A percentile compares a stretch with the other conserved stretches of the same genome.
Evolutionary conservation across 352 stramenopile species (phyloP).

Genomic region (Pythium apleroticum): DNA sequence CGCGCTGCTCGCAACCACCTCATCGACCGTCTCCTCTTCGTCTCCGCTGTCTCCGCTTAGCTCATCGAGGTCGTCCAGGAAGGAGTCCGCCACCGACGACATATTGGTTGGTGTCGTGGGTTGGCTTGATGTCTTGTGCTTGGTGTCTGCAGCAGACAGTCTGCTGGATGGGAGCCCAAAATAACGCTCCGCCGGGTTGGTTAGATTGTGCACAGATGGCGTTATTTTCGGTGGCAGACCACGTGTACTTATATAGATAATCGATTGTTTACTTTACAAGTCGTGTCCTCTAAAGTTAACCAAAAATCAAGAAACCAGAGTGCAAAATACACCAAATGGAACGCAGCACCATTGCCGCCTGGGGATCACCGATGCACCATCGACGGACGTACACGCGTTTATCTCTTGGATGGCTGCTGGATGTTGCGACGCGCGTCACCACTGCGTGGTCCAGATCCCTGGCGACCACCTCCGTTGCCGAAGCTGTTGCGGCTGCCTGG

Average conservation of each 20-base stretch:
- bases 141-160: too few relatives aligned
- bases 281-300: conserved; percentile 28
- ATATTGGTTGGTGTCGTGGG: conserved; percentile 36
- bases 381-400: conserved; percentile 1
- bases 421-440: conserved; percentile 18
- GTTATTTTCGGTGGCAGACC: conserved; percentile 5
- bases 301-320: conserved; percentile 17
- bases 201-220: not conserved
- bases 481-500: conserved; percentile 12
- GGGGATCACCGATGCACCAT: not conserved
- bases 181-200: not conserved
- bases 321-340: conserved; percentile 10
- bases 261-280: conserved; percentile 27
- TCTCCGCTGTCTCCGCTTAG: conserved; percentile 79
- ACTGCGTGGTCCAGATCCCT: conserved; percentile 14
- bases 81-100: conserved; percentile 86
- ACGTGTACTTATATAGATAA: conserved; percentile 18
- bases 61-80: conserved; percentile 89
- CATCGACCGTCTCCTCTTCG: conserved; percentile 49
- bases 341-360: not conserved
- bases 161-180: not conserved
- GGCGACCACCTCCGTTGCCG: conserved; percentile 6
- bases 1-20: not conserved
- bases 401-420: conserved; percentile 27
- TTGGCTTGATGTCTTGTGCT: conserved; percentile 10